Evolutionary conservation across 805 yeast species (phyloP).

Genomic region (Candida takata): DNA sequence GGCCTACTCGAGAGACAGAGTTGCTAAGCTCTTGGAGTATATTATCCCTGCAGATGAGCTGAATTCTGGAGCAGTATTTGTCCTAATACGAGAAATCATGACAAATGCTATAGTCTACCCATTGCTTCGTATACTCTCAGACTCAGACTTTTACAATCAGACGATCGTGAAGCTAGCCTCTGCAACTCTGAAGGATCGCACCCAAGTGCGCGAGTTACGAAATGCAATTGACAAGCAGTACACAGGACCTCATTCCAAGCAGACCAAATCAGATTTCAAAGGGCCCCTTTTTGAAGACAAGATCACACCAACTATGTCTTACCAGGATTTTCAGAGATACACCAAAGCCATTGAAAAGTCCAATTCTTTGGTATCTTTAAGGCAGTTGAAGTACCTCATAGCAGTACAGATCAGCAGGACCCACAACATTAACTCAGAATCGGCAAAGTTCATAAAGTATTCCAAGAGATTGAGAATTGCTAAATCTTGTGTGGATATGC

Average conservation of each 20-base stretch:
- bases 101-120: conserved; percentile 53
- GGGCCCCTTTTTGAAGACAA: conserved; percentile 26
- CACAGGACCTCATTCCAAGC: conserved; percentile 8
- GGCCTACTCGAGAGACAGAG: conserved; percentile 38
- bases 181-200: conserved; percentile 60
- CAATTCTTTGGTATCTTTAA: conserved; percentile 35
- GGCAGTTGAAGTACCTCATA: conserved; percentile 41
- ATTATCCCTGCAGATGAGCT: conserved; percentile 40
- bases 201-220: conserved; percentile 66
- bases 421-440: conserved; percentile 24
- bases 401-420: conserved; percentile 41
- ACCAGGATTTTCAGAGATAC: conserved; percentile 34
- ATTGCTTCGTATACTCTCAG: conserved; percentile 43
- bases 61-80: conserved; percentile 38
- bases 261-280: conserved; percentile 4
- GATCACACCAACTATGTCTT: conserved; percentile 34
- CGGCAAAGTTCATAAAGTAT: conserved; percentile 23
- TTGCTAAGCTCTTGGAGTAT: conserved; percentile 39
- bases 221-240: conserved; percentile 65
- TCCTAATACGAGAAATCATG: conserved; percentile 57
- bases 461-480: conserved; percentile 27
- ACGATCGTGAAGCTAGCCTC: conserved; percentile 53
- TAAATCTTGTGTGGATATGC: conserved; percentile 24
- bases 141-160: conserved; percentile 74
- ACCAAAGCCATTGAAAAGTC: conserved; percentile 28